Percentiles rank a stretch among this genome's conserved stretches.
These are phyloP conservation scores for Penicillium sp. DNA, from an alignment of 2,329 filamentous ascomycete genomes.

Conservation along the genomic window DNA sequence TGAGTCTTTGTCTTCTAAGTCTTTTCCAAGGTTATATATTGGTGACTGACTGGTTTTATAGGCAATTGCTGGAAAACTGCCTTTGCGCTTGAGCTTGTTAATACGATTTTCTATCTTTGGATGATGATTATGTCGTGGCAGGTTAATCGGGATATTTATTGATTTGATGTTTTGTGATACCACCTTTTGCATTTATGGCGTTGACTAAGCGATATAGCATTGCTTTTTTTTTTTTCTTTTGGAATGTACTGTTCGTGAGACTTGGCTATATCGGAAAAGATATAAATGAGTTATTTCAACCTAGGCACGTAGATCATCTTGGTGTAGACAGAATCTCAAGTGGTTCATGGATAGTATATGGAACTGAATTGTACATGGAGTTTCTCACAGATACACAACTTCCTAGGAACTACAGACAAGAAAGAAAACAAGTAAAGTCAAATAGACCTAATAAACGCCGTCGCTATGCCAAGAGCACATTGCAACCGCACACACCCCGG, in stretches of 20 bases:
- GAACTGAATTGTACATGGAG: background rate
- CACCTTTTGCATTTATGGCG: conserved; percentile 7
- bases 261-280: background rate
- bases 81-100: conserved; percentile 63
- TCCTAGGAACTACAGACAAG: background rate
- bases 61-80: conserved; percentile 61
- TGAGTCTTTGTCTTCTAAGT: conserved; percentile 31
- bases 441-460: conserved; percentile 20
- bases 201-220: conserved; percentile 2
- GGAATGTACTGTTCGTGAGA: background rate
- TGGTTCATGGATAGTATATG: background rate
- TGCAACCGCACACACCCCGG: conserved; percentile 21
- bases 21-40: background rate
- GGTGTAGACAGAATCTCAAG: background rate
- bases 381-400: conserved; percentile 3
- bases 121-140: conserved; percentile 63
- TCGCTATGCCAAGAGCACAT: conserved; percentile 34
- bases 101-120: conserved; percentile 62
- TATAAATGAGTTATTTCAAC: background rate
- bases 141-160: conserved; percentile 43
- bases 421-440: background rate
- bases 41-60: conserved; percentile 27
- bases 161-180: conserved; percentile 5
- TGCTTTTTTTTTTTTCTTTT: background rate
- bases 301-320: background rate